Percentiles rank a stretch among this genome's conserved stretches.
Conservation (phyloP, 1,284 basidiomycete genomes). For the Ceratobasidium sp. region DNA sequence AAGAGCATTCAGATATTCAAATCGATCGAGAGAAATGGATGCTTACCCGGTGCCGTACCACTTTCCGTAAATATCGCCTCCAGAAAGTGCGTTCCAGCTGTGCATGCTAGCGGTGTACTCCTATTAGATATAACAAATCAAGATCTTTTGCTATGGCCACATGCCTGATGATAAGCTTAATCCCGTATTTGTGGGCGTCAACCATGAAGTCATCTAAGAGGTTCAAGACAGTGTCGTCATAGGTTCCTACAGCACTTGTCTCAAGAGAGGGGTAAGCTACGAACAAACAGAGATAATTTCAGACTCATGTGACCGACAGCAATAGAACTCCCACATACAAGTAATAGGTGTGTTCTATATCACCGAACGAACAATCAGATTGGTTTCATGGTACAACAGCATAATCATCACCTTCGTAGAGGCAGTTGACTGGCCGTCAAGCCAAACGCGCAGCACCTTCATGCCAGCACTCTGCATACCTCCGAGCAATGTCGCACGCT, state of each 20-base stretch:
- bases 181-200: slow-evolving; percentile 50
- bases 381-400: not conserved
- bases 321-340: not conserved
- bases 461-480: slow-evolving; percentile 47
- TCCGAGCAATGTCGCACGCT: slow-evolving; percentile 47
- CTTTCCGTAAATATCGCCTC: slow-evolving; percentile 49
- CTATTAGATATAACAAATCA: slow-evolving; percentile 49
- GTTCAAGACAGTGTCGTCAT: slow-evolving; percentile 53
- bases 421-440: slow-evolving; percentile 48
- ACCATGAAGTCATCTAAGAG: slow-evolving; percentile 54
- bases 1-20: slow-evolving; percentile 44
- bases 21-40: slow-evolving; percentile 42
- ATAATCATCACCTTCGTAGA: slow-evolving; percentile 44
- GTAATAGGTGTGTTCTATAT: slow-evolving; percentile 47
- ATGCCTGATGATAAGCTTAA: slow-evolving; percentile 53
- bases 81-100: slow-evolving; percentile 50
- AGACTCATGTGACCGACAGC: no score
- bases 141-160: slow-evolving; percentile 40
- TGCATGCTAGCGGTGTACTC: slow-evolving; percentile 49
- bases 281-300: no score
- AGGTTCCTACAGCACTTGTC: slow-evolving; percentile 50
- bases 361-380: not conserved
- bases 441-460: slow-evolving; percentile 48
- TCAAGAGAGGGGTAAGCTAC: slow-evolving; percentile 50
- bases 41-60: slow-evolving; percentile 45